Evolutionary conservation across 2,329 filamentous ascomycete genomes (phyloP), one percentile per base, ranked within the genome.

Genomic region (Epichloe brachyelytri): DNA sequence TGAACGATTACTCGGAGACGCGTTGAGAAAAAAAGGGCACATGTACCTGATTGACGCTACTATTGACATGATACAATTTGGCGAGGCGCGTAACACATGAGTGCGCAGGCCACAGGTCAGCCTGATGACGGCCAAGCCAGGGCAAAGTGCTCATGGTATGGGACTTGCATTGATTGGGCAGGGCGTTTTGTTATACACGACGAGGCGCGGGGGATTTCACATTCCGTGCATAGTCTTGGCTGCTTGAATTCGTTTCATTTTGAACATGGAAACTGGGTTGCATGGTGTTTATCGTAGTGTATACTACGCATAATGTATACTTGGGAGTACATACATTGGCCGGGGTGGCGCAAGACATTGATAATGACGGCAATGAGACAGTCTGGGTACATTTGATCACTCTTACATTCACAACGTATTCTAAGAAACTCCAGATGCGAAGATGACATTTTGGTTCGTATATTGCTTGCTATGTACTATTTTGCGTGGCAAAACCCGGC

Each of bases 1-100:
- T 96, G 56, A 96, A 96, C 65, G 90, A 96, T 64, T 88, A 88
- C 65, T 81, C 78, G 12, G 78, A 82, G 65, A 71, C 76, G 36
- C 71, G 76, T 17, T 68, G 49, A 49, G 2, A 26, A n/a, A 45
- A 10, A 30, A 30, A 11, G 8, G 26, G 3, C 2, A 30, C 26
- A 30, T 30, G 10, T 30, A 11, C 3, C 26, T 11, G 26, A 30
- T 30, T 30, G 26, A 30, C 26, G 10, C 26, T 30, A 30, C 26
- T 11, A 10, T 30, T 10, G 8, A 30, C 26, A 30, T 30, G 26
- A 10, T 10, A 30, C 26, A 30, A 30, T 30, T 30, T 10, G 26
- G 8, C 26, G 8, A 30, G 26, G 26, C 26, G 3, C 26, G 8
- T 30, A 8, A 30, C 26, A 10, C 26, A 30, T 8, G 26, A 30